phyloP scores from a whole-genome alignment of 2,329 filamentous ascomycete genomes.

The Fusarium zealandicum region DNA sequence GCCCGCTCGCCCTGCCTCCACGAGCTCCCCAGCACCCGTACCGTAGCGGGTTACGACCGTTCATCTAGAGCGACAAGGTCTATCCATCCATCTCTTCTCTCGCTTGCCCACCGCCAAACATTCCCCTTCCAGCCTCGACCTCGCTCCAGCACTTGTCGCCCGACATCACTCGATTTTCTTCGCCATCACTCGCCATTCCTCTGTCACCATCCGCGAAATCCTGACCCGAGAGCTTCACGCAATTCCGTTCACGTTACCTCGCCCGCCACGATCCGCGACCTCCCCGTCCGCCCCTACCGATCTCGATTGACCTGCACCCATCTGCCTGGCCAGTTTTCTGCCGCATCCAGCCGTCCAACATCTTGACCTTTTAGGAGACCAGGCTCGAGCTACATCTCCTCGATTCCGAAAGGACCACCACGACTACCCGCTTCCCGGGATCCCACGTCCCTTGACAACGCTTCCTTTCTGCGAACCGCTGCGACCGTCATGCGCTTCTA shows the following conservation, averaged over 20 bases:
- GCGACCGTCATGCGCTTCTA: slow-evolving; percentile 39
- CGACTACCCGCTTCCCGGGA: slow-evolving; percentile 2
- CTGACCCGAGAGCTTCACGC: slow-evolving; percentile 4
- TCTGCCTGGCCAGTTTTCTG: slow-evolving; percentile 29
- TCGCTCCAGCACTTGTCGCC: slow-evolving; percentile 23
- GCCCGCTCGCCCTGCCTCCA: slow-evolving; percentile 38
- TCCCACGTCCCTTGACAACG: slow-evolving; percentile 18
- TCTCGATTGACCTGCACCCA: slow-evolving; percentile 25
- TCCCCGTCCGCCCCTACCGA: slow-evolving; percentile 30
- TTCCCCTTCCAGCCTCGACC: slow-evolving; percentile 34
- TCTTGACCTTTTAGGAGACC: not conserved
- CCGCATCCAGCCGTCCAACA: slow-evolving; percentile 23
- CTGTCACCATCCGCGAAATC: slow-evolving; percentile 5
- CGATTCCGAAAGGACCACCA: not conserved
- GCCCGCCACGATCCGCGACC: slow-evolving; percentile 25
- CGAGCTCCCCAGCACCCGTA: slow-evolving; percentile 33
- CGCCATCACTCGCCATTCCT: slow-evolving; percentile 9
- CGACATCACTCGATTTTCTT: slow-evolving; percentile 12
- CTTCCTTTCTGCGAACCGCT: slow-evolving; percentile 19
- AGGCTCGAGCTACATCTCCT: slow-evolving; percentile 6
- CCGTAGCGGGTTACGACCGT: slow-evolving; percentile 29
- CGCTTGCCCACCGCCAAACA: slow-evolving; percentile 36
- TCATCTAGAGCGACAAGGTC: slow-evolving; percentile 36
- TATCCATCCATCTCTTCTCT: slow-evolving; percentile 34
- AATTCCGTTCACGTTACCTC: slow-evolving; percentile 9